These are phyloP conservation scores for Chrysosporium queenslandicum DNA, from an alignment of 2,329 filamentous ascomycete genomes.

Conservation along the genomic window DNA sequence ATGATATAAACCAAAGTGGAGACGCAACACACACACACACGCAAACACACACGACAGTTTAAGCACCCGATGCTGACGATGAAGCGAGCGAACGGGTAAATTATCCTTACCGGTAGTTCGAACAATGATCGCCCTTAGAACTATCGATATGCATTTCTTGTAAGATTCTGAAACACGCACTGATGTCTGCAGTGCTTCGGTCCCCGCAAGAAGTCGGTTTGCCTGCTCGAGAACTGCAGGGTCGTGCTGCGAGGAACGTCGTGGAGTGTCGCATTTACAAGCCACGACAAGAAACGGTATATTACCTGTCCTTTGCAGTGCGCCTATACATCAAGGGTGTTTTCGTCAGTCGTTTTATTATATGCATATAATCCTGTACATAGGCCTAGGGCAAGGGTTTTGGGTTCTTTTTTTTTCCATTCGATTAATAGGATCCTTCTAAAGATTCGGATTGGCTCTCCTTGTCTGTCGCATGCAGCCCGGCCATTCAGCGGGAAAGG, in stretches of 20 bases:
- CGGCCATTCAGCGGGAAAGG: constrained; percentile 12
- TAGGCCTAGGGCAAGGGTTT: neutral
- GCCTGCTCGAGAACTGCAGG: constrained; percentile 55
- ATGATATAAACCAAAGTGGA: constrained; percentile 5
- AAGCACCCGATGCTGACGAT: constrained; percentile 7
- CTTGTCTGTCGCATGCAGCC: too few species aligned
- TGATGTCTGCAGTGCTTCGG: constrained; percentile 66
- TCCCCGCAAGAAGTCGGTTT: constrained; percentile 53
- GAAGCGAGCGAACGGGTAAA: too few species aligned
- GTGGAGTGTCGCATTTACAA: constrained; percentile 77
- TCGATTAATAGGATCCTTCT: too few species aligned
- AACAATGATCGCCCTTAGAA: constrained; percentile 61
- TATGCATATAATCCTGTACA: neutral
- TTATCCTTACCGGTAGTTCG: constrained; percentile 55
- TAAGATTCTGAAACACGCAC: constrained; percentile 59
- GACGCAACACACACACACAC: too few species aligned
- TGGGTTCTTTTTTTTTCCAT: too few species aligned
- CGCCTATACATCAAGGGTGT: constrained; percentile 44
- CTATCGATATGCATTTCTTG: constrained; percentile 63
- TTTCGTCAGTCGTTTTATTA: constrained; percentile 4
- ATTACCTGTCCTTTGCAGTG: constrained; percentile 55
- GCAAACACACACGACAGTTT: constrained; percentile 13
- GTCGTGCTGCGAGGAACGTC: constrained; percentile 60
- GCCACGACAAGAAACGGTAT: constrained; percentile 74
- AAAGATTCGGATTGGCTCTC: too few species aligned